Percentiles rank a stretch among this genome's conserved stretches.
Conservation (phyloP, 78 protist genomes). For the Speleostelium caveatum region DNA sequence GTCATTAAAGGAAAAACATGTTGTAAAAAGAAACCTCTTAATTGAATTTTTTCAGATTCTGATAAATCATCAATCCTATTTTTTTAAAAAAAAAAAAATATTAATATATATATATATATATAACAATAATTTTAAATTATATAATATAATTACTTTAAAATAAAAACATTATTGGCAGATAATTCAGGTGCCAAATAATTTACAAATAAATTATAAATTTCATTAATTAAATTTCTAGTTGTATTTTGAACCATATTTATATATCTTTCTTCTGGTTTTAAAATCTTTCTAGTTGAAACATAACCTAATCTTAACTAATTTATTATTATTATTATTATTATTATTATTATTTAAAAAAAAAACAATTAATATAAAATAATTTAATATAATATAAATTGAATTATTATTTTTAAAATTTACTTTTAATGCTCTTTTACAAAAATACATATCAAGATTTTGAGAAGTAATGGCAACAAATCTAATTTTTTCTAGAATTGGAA, state of each 20-base stretch:
- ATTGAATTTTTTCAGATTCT: constrained; percentile 36
- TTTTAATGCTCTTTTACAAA: constrained; percentile 66
- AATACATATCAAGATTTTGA: constrained; percentile 64
- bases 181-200: constrained; percentile 34
- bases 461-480: constrained; percentile 68
- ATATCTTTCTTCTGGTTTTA: constrained; percentile 71
- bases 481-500: constrained; percentile 51
- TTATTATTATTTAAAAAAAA: too few species aligned
- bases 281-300: constrained; percentile 60
- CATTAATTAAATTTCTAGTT: constrained; percentile 64
- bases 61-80: constrained; percentile 18
- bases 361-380: not conserved
- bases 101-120: constrained; percentile 14
- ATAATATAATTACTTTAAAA: constrained; percentile 5
- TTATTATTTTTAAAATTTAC: not conserved
- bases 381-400: not conserved
- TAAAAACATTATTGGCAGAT: constrained; percentile 39
- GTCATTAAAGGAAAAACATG: constrained; percentile 78
- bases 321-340: too few species aligned
- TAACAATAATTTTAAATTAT: not conserved
- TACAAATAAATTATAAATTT: constrained; percentile 37
- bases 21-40: constrained; percentile 71
- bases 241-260: constrained; percentile 68
- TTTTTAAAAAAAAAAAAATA: not conserved
- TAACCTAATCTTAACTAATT: constrained; percentile 55